Evolutionary conservation across 768 basidiomycete species (phyloP).

Genomic region (Hydnomerulius pinastri): DNA sequence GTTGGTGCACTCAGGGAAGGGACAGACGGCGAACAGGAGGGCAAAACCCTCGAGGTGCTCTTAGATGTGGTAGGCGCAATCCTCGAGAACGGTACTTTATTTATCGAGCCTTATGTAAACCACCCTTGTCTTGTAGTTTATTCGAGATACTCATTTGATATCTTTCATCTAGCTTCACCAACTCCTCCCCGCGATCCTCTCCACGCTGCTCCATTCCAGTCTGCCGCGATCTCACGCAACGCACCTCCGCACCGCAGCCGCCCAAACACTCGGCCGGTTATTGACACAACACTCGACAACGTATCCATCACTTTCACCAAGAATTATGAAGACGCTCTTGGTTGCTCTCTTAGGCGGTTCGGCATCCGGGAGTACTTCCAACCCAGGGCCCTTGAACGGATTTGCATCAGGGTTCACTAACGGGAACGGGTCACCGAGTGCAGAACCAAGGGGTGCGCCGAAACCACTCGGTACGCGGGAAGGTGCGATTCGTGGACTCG

Average conservation of each 20-base stretch:
- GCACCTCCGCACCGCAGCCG: conserved; percentile 75
- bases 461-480: conserved; percentile 83
- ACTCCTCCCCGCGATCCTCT: conserved; percentile 90
- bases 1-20: conserved; percentile 56
- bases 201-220: conserved; percentile 84
- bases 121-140: conserved; percentile 35
- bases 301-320: conserved; percentile 82
- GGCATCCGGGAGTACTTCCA: conserved; percentile 6
- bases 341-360: conserved; percentile 65
- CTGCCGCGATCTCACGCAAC: conserved; percentile 73
- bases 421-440: conserved; percentile 32
- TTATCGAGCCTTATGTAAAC: conserved; percentile 97
- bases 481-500: conserved; percentile 85
- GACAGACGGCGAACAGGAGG: conserved; percentile 60
- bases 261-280: conserved; percentile 82
- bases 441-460: conserved; percentile 38
- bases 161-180: conserved; percentile 77
- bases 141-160: neutral
- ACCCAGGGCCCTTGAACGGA: conserved; percentile 22
- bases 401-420: conserved; percentile 28
- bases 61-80: conserved; percentile 85
- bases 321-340: conserved; percentile 92
- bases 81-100: conserved; percentile 83
- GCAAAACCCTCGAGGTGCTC: conserved; percentile 74
- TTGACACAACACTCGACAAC: conserved; percentile 84